A percentile compares a stretch with the other conserved stretches of the same genome.
phyloP scores from a whole-genome alignment of 2,329 filamentous ascomycete genomes.

The Fusarium sp. region DNA sequence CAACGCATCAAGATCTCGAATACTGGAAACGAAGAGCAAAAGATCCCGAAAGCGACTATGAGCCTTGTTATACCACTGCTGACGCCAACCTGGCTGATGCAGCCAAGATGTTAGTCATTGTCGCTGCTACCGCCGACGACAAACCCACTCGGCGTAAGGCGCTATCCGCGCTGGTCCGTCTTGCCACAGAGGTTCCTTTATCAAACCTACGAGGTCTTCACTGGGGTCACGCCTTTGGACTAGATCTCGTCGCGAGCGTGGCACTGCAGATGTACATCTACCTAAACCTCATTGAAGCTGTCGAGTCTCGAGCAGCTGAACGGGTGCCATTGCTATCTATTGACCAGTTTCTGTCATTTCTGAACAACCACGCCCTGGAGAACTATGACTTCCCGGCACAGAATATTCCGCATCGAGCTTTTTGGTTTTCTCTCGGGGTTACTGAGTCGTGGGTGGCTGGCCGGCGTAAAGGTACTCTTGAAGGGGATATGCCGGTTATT shows the following conservation, averaged over 20 bases:
- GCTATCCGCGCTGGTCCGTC: background rate
- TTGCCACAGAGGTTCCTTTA: background rate
- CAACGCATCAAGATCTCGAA: background rate
- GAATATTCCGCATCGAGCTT: slow-evolving; percentile 5
- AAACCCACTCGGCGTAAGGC: background rate
- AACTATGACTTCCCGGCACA: slow-evolving; percentile 4
- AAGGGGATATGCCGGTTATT: background rate
- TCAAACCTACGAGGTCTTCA: background rate
- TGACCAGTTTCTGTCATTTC: background rate
- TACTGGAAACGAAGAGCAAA: background rate
- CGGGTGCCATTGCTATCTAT: background rate
- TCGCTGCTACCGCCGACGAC: background rate
- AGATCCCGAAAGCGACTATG: fast-evolving
- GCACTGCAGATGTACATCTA: background rate
- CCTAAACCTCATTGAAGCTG: slow-evolving; percentile 12
- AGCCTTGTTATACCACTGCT: background rate
- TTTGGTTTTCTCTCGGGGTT: slow-evolving; percentile 3
- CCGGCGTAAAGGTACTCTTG: fast-evolving
- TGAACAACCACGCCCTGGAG: background rate
- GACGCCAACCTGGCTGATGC: background rate
- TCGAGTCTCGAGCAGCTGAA: background rate
- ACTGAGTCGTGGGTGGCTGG: background rate
- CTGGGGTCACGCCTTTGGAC: slow-evolving; percentile 4
- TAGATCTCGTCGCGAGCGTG: background rate
- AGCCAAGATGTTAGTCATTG: background rate